Conservation (phyloP, 2,329 filamentous ascomycete species). For the Blastomyces silverae region DNA sequence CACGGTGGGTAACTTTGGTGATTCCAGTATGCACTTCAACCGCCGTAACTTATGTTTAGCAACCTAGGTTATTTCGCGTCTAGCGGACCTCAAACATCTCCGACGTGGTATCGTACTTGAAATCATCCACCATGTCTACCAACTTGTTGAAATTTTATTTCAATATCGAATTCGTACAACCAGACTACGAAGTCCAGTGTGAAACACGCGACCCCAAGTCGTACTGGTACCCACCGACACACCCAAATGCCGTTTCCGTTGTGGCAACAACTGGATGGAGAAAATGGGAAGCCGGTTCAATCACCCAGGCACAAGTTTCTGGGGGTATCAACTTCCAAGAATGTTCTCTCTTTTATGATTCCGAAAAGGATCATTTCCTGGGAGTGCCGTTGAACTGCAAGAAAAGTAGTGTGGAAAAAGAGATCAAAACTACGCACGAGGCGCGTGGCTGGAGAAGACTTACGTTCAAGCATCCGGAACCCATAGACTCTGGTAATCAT, state of each 20-base stretch:
- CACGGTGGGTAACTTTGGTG: not conserved
- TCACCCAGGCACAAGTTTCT: not conserved
- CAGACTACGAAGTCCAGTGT: slow-evolving; percentile 10
- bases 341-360: slow-evolving; percentile 21
- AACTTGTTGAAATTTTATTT: slow-evolving; percentile 19
- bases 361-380: slow-evolving; percentile 18
- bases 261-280: slow-evolving; percentile 16
- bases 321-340: slow-evolving; percentile 11
- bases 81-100: not conserved
- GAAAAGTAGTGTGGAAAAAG: slow-evolving; percentile 10
- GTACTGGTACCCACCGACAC: slow-evolving; percentile 17
- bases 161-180: slow-evolving; percentile 20
- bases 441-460: slow-evolving; percentile 20
- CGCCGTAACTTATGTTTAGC: not conserved
- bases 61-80: not conserved
- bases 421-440: not conserved
- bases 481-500: not conserved
- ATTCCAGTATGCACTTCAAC: too few relatives aligned
- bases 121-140: not conserved
- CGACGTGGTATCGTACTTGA: not conserved
- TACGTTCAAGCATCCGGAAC: slow-evolving; percentile 16
- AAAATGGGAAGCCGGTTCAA: slow-evolving; percentile 14
- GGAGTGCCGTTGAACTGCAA: slow-evolving; percentile 21
- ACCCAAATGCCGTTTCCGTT: slow-evolving; percentile 14
- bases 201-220: slow-evolving; percentile 14